Percentiles rank a stretch among this genome's conserved stretches.
Evolutionary conservation across 2,329 filamentous ascomycete genomes (phyloP).

Genomic region (Parascedosporium putredinis): DNA sequence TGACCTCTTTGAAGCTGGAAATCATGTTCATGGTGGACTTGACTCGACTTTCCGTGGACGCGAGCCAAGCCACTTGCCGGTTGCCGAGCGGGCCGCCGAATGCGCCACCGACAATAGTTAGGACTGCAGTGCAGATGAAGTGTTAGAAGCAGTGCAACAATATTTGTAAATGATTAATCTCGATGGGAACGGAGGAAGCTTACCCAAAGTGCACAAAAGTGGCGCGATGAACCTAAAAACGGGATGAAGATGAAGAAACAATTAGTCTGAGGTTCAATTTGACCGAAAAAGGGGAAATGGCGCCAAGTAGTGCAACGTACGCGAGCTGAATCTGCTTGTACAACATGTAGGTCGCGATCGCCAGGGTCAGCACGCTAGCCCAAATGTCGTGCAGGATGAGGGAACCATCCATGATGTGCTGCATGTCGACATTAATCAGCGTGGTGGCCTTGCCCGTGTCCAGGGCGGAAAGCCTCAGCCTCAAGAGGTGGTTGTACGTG

Average conservation of each 20-base stretch:
- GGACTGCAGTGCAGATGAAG: not conserved
- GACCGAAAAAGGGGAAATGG: no score
- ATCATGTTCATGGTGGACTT: conserved; percentile 1
- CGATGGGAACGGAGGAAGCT: no score
- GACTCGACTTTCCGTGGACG: not conserved
- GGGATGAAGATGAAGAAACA: no score
- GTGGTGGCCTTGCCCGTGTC: not conserved
- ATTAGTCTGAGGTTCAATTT: no score
- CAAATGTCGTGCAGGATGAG: not conserved
- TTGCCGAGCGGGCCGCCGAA: not conserved
- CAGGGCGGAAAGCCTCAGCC: not conserved
- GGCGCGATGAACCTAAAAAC: not conserved
- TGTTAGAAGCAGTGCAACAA: no score
- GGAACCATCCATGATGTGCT: conserved; percentile 1
- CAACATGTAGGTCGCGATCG: not conserved
- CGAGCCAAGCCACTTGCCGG: not conserved
- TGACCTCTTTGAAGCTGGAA: conserved; percentile 2
- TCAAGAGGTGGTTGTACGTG: not conserved
- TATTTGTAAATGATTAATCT: no score
- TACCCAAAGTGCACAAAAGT: not conserved
- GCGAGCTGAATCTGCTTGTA: not conserved
- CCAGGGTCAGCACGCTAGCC: not conserved
- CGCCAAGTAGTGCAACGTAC: not conserved
- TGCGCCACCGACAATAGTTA: not conserved
- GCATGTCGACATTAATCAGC: not conserved